These are phyloP conservation scores for Balamuthia mandrillaris DNA, from an alignment of 208 protist genomes.

Conservation along the genomic window DNA sequence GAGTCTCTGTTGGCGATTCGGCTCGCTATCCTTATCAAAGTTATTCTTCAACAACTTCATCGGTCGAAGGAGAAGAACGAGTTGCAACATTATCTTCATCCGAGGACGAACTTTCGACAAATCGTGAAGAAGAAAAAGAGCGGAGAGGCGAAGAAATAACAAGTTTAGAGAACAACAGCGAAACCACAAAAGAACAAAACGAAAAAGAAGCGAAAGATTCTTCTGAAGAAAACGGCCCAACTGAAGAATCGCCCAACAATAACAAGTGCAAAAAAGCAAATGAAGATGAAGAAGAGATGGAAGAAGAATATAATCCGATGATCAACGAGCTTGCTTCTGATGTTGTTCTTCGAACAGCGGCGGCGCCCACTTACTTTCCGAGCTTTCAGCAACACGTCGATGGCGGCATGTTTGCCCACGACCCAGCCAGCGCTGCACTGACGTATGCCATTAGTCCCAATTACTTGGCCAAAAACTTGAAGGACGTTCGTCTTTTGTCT, in stretches of 20 bases:
- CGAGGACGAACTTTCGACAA: no score
- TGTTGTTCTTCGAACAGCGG: constrained; percentile 43
- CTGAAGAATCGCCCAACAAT: background rate
- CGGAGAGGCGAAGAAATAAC: no score
- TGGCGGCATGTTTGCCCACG: constrained; percentile 60
- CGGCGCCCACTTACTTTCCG: constrained; percentile 61
- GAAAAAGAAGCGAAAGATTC: background rate
- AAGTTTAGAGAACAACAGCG: no score
- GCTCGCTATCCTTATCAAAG: no score
- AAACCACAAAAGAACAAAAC: background rate
- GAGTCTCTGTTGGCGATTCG: no score
- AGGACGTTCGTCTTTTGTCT: background rate
- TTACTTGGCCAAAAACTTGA: background rate
- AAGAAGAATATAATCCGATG: background rate
- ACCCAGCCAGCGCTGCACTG: constrained; percentile 41
- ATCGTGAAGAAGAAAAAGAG: no score
- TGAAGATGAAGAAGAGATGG: background rate
- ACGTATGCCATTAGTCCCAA: background rate
- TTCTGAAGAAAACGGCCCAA: background rate
- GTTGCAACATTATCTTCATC: no score
- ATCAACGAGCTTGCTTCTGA: constrained; percentile 17
- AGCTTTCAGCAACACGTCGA: constrained; percentile 49
- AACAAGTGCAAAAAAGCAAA: background rate
- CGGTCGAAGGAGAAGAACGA: no score
- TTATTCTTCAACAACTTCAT: no score